phyloP scores from a whole-genome alignment of 768 basidiomycete genomes.

The Leccinum boreale region DNA sequence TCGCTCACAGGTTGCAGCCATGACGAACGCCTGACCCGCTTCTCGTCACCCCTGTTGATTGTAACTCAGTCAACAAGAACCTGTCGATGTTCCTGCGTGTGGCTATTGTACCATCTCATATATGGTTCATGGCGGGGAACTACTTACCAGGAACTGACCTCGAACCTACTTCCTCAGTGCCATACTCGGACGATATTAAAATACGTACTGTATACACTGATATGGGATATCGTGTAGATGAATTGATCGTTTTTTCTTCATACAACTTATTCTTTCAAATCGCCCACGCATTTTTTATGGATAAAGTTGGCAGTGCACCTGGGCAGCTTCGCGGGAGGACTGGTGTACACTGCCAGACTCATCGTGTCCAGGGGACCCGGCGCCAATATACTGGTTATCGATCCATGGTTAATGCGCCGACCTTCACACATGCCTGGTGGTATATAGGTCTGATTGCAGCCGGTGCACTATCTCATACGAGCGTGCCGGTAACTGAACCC shows the following conservation, averaged over 20 bases:
- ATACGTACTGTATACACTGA: not conserved
- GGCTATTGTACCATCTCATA: not conserved
- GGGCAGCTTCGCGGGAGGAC: slow-evolving; percentile 21
- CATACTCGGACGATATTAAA: not conserved
- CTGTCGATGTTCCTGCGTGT: not conserved
- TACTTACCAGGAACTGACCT: not conserved
- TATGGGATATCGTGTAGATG: not conserved
- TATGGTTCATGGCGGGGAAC: not conserved
- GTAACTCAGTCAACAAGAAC: not conserved
- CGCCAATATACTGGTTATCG: not conserved
- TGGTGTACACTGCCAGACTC: no score
- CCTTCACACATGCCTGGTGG: not conserved
- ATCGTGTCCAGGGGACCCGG: not conserved
- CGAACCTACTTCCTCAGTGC: not conserved
- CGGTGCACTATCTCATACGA: not conserved
- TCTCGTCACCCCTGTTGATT: not conserved
- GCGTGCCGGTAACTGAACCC: not conserved
- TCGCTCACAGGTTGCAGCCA: not conserved
- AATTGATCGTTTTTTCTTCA: not conserved
- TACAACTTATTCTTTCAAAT: not conserved
- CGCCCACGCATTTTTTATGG: not conserved
- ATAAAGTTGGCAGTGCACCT: not conserved
- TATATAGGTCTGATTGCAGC: not conserved
- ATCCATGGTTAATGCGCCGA: not conserved
- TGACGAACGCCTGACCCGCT: not conserved